Percentiles rank a stretch among this genome's conserved stretches.
Conservation (phyloP, 2,329 filamentous ascomycete species). For the Colletotrichum camelliae region DNA sequence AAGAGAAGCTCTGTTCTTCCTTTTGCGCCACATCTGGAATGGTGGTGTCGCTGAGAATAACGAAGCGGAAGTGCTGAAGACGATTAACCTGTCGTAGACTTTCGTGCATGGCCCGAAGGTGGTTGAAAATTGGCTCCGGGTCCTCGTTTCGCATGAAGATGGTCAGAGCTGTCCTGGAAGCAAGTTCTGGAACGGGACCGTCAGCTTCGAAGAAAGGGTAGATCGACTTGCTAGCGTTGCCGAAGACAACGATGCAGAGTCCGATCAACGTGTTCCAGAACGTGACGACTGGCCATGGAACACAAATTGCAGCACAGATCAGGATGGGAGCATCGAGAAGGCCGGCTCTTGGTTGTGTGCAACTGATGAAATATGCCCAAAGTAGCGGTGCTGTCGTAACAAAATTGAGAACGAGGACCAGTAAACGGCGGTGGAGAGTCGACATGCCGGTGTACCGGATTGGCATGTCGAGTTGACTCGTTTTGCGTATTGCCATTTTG, state of each 20-base stretch:
- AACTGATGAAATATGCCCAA: not conserved
- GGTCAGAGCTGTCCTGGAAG: not conserved
- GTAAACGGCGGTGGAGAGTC: not conserved
- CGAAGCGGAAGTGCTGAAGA: not conserved
- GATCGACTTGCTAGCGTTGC: not conserved
- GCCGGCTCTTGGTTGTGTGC: not conserved
- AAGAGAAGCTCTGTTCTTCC: not conserved
- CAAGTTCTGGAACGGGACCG: not conserved
- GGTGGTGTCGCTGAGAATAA: not conserved
- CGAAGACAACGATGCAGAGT: not conserved
- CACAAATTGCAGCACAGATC: not conserved
- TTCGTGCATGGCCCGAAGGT: not conserved
- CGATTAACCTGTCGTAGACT: rapidly evolving
- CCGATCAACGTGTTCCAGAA: not conserved
- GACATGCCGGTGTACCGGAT: not conserved
- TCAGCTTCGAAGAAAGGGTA: not conserved
- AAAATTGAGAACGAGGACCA: not conserved
- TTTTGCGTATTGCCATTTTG: not conserved
- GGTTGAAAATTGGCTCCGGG: not conserved
- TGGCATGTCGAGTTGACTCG: not conserved
- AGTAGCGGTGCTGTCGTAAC: not conserved
- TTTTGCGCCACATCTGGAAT: not conserved
- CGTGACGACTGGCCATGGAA: not conserved
- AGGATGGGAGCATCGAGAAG: not conserved
- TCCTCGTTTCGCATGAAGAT: not conserved